phyloP scores from a whole-genome alignment of 192 early-diverging fungal genomes.

The Rhizophagus prolifer region DNA sequence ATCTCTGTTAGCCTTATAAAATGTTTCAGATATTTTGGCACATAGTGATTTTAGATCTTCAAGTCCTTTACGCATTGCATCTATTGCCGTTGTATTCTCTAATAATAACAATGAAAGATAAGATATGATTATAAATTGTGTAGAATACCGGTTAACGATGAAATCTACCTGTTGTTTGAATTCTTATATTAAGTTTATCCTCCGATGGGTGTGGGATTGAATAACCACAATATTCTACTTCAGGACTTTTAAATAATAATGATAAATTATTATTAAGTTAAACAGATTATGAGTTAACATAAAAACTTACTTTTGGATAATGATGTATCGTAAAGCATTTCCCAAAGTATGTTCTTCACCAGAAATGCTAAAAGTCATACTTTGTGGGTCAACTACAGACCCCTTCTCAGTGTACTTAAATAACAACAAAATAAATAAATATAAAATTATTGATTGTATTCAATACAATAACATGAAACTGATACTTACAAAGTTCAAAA shows the following conservation, averaged over 20 bases:
- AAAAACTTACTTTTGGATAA: slow-evolving; percentile 90
- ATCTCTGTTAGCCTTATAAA: slow-evolving; percentile 33
- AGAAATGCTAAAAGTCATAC: slow-evolving; percentile 76
- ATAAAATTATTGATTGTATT: not conserved
- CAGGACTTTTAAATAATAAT: slow-evolving; percentile 50
- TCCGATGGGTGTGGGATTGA: slow-evolving; percentile 97
- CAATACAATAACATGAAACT: not conserved
- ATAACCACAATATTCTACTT: slow-evolving; percentile 93
- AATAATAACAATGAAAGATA: not conserved
- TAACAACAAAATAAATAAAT: not conserved
- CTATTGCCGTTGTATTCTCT: slow-evolving; percentile 76
- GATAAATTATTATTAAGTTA: not conserved
- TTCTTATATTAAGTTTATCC: slow-evolving; percentile 84
- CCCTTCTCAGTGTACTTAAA: not conserved
- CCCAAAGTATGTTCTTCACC: slow-evolving; percentile 98
- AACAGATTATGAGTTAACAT: not conserved
- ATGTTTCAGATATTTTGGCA: slow-evolving; percentile 63
- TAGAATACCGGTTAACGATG: not conserved
- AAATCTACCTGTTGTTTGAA: slow-evolving; percentile 80
- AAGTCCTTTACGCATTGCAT: slow-evolving; percentile 84
- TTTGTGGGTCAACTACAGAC: not conserved
- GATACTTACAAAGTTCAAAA: not conserved
- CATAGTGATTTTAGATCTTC: slow-evolving; percentile 77
- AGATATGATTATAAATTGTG: not conserved
- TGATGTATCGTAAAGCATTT: slow-evolving; percentile 86